These are phyloP conservation scores for Nectriaceae sp. DNA, from an alignment of 2,329 filamentous ascomycete genomes.

Conservation along the genomic window DNA sequence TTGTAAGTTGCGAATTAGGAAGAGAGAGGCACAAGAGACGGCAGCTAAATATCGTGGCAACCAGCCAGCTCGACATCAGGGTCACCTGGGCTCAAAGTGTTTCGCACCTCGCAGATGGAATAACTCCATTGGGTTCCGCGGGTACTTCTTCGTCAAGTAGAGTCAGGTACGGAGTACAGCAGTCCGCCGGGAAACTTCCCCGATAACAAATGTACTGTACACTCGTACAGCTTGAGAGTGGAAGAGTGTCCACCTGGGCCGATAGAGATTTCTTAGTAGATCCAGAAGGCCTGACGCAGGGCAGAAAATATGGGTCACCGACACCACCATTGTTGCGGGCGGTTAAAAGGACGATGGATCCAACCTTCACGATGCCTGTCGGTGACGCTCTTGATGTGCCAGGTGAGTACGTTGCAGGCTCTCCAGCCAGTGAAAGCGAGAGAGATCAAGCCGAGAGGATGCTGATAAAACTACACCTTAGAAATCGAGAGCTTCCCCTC, in stretches of 20 bases:
- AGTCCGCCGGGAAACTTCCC: background rate
- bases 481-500: background rate
- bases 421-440: background rate
- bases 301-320: constrained; percentile 10
- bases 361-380: constrained; percentile 5
- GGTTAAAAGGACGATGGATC: no score
- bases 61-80: background rate
- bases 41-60: constrained; percentile 1
- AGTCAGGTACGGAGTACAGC: background rate
- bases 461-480: constrained; percentile 5
- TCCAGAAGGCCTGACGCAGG: background rate
- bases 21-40: background rate
- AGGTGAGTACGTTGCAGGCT: constrained; percentile 4
- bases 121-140: background rate
- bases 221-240: no score
- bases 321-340: constrained; percentile 4
- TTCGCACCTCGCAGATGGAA: background rate
- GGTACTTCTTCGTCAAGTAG: no score
- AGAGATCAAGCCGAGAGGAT: background rate
- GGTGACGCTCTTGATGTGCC: no score
- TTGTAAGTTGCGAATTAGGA: background rate
- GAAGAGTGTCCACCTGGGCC: background rate
- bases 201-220: background rate
- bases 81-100: background rate
- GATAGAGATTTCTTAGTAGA: constrained; percentile 7